Evolutionary conservation across 2,329 filamentous ascomycete species (phyloP).

Genomic region (Curvularia hawaiiensis): DNA sequence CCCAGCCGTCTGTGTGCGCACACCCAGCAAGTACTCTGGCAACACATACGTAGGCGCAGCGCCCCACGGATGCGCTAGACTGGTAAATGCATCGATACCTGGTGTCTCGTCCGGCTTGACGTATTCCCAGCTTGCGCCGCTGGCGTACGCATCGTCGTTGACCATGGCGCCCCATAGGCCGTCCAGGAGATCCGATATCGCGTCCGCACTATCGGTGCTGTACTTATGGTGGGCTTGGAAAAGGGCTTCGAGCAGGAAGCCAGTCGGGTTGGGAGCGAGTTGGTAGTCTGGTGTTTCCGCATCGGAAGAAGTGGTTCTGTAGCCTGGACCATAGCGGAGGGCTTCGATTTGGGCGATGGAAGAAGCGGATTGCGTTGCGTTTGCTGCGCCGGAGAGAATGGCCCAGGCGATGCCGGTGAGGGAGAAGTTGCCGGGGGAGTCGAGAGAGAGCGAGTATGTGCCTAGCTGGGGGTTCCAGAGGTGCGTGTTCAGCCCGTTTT

Average conservation of each 20-base stretch:
- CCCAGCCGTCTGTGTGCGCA: slow-evolving; percentile 14
- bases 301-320: slow-evolving; percentile 12
- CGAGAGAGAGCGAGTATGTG: slow-evolving; percentile 38
- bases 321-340: slow-evolving; percentile 1
- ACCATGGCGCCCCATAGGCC: slow-evolving; percentile 53
- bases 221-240: slow-evolving; percentile 30
- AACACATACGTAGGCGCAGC: slow-evolving; percentile 54
- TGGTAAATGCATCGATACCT: slow-evolving; percentile 52
- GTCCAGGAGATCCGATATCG: slow-evolving; percentile 41
- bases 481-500: slow-evolving; percentile 5
- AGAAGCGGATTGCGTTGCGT: slow-evolving; percentile 33
- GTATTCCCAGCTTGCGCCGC: slow-evolving; percentile 55
- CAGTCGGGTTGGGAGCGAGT: slow-evolving; percentile 52
- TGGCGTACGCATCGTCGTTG: slow-evolving; percentile 41
- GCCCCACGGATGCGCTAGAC: slow-evolving; percentile 53
- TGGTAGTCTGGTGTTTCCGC: slow-evolving; percentile 20
- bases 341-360: slow-evolving; percentile 37
- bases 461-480: slow-evolving; percentile 44
- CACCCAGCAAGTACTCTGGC: slow-evolving; percentile 25
- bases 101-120: slow-evolving; percentile 47
- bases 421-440: slow-evolving; percentile 38
- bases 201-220: slow-evolving; percentile 8
- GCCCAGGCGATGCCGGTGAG: slow-evolving; percentile 42
- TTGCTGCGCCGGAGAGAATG: slow-evolving; percentile 44
- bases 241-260: slow-evolving; percentile 51